Evolutionary conservation across 75 land plant genomes (phyloP).

Genomic region (Larix kaempferi): DNA sequence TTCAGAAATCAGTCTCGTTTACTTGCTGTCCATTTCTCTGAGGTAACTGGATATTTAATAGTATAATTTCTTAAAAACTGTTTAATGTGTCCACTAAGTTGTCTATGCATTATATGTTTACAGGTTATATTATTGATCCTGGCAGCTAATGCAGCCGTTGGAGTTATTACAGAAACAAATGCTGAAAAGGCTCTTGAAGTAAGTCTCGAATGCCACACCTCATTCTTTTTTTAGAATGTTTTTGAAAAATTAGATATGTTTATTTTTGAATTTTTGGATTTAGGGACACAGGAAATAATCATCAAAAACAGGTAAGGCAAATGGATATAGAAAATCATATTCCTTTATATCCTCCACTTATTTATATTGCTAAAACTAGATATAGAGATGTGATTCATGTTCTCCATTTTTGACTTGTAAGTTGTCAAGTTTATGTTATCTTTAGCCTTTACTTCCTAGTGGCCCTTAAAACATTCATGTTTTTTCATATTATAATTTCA

Average conservation of each 20-base stretch:
- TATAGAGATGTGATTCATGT: too few species aligned
- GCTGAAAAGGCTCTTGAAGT: conserved; percentile 98
- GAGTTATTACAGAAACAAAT: conserved; percentile 98
- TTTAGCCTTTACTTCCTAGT: too few species aligned
- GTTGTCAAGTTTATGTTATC: too few species aligned
- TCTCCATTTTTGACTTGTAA: too few species aligned
- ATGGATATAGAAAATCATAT: too few species aligned
- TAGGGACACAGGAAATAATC: neutral
- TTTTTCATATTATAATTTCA: too few species aligned
- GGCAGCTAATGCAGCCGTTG: conserved; percentile 99
- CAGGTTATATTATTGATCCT: conserved; percentile 95
- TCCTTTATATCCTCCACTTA: too few species aligned
- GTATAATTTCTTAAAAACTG: neutral
- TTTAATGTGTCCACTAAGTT: neutral
- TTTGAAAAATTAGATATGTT: neutral
- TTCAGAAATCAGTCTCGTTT: neutral
- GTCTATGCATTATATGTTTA: neutral
- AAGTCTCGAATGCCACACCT: neutral
- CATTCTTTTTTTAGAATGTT: neutral
- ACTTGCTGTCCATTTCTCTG: neutral
- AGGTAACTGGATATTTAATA: neutral
- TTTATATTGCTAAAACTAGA: too few species aligned
- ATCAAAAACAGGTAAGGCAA: too few species aligned
- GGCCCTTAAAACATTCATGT: too few species aligned
- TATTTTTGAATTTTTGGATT: conserved; percentile 2